Evolutionary conservation across 2,329 filamentous ascomycete genomes (phyloP).

Genomic region (Rhynchosporium secalis): DNA sequence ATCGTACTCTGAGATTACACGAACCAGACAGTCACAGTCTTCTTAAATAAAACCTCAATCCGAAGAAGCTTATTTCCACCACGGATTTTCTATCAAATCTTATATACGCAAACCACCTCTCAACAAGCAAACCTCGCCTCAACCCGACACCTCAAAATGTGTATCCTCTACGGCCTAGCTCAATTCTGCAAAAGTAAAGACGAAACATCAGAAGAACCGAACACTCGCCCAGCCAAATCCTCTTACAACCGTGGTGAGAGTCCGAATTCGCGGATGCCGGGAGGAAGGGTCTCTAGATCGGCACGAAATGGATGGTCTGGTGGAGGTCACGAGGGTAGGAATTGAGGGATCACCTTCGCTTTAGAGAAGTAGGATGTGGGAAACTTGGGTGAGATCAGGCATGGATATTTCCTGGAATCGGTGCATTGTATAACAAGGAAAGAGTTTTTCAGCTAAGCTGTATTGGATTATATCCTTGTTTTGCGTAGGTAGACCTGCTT

Average conservation of each 20-base stretch:
- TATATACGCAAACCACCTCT: background rate
- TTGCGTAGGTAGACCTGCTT: no score
- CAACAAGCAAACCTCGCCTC: background rate
- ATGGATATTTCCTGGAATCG: no score
- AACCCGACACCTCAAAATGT: background rate
- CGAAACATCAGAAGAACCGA: background rate
- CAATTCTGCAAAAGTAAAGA: background rate
- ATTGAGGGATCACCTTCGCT: background rate
- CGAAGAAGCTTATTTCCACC: no score
- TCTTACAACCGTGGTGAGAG: background rate
- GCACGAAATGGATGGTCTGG: background rate
- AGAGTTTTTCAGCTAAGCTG: no score
- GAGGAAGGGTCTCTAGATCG: background rate
- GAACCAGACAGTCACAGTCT: background rate
- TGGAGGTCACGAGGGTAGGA: slow-evolving; percentile 2
- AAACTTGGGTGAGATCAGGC: no score
- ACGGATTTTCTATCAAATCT: no score
- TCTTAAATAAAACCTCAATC: background rate
- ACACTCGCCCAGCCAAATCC: background rate
- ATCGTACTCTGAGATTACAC: background rate
- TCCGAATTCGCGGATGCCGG: background rate
- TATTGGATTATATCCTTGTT: no score
- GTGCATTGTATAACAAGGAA: no score
- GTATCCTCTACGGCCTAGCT: background rate
- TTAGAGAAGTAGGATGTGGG: background rate